phyloP scores from a whole-genome alignment of 1,284 basidiomycete species.

The Polyporus tsugae region DNA sequence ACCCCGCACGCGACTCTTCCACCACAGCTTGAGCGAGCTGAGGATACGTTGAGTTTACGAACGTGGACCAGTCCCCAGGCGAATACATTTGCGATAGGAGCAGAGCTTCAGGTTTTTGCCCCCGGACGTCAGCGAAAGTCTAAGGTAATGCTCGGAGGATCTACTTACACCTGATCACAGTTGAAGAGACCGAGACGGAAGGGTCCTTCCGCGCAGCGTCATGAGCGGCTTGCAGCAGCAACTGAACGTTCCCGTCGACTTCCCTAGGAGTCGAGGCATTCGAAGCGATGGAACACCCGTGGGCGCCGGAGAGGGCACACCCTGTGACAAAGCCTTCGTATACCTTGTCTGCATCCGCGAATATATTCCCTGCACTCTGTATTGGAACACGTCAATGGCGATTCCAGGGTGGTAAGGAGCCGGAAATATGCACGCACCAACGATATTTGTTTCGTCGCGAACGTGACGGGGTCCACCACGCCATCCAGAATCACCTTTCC shows the following conservation, averaged over 20 bases:
- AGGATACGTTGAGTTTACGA: constrained; percentile 19
- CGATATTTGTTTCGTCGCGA: constrained; percentile 15
- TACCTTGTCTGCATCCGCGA: constrained; percentile 7
- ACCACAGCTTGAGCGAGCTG: constrained; percentile 10
- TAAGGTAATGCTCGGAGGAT: background rate
- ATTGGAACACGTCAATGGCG: background rate
- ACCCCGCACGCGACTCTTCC: background rate
- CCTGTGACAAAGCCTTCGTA: constrained; percentile 28
- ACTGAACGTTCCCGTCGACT: constrained; percentile 20
- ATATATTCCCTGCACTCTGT: constrained; percentile 3
- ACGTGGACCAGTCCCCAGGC: background rate
- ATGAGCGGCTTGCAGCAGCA: constrained; percentile 19
- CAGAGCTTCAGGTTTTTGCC: background rate
- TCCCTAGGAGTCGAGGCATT: constrained; percentile 7
- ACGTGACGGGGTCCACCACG: constrained; percentile 15
- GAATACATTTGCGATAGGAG: constrained; percentile 3
- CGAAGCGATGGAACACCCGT: constrained; percentile 21
- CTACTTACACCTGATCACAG: constrained; percentile 18
- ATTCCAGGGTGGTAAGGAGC: too few relatives aligned
- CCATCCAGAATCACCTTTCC: constrained; percentile 29
- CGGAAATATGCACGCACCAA: constrained; percentile 6
- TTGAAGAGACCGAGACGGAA: constrained; percentile 20
- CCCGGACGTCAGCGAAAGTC: background rate
- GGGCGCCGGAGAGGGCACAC: constrained; percentile 28
- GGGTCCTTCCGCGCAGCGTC: constrained; percentile 16